phyloP scores from a whole-genome alignment of 352 stramenopile species.

The Globisporangium takayamanum region DNA sequence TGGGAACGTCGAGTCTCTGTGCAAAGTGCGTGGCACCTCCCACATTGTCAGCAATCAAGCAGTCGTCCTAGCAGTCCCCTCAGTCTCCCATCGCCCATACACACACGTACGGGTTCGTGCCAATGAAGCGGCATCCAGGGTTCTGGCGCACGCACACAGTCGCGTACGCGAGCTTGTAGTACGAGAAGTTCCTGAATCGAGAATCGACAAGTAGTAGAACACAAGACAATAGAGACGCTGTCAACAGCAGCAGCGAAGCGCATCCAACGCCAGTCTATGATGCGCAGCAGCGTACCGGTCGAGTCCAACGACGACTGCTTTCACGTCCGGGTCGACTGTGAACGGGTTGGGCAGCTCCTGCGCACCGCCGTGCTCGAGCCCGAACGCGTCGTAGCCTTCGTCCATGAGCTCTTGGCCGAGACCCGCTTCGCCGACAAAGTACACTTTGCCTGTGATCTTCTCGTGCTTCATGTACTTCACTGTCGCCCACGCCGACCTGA shows the following conservation, averaged over 20 bases:
- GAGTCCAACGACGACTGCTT: slow-evolving; percentile 74
- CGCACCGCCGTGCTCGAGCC: slow-evolving; percentile 57
- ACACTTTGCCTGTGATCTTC: slow-evolving; percentile 73
- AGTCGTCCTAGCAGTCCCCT: neutral
- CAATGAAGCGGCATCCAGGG: slow-evolving; percentile 72
- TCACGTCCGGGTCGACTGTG: slow-evolving; percentile 58
- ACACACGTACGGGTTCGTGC: slow-evolving; percentile 64
- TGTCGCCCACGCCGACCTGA: slow-evolving; percentile 76
- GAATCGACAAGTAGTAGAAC: neutral
- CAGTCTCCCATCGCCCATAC: neutral
- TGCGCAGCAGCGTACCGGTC: slow-evolving; percentile 35
- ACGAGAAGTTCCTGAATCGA: slow-evolving; percentile 51
- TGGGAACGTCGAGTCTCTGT: slow-evolving; percentile 71
- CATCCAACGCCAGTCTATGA: neutral
- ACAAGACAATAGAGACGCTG: neutral
- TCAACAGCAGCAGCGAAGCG: neutral
- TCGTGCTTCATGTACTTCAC: slow-evolving; percentile 76
- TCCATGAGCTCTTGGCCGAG: slow-evolving; percentile 57
- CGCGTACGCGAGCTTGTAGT: slow-evolving; percentile 85
- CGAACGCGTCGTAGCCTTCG: slow-evolving; percentile 63
- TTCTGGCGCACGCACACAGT: slow-evolving; percentile 65
- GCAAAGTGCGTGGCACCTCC: no score
- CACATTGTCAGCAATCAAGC: neutral
- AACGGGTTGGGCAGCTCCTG: slow-evolving; percentile 67
- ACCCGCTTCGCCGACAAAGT: slow-evolving; percentile 74